Conservation (phyloP, 805 yeast species). For the Zygoascus flipseniorum region DNA sequence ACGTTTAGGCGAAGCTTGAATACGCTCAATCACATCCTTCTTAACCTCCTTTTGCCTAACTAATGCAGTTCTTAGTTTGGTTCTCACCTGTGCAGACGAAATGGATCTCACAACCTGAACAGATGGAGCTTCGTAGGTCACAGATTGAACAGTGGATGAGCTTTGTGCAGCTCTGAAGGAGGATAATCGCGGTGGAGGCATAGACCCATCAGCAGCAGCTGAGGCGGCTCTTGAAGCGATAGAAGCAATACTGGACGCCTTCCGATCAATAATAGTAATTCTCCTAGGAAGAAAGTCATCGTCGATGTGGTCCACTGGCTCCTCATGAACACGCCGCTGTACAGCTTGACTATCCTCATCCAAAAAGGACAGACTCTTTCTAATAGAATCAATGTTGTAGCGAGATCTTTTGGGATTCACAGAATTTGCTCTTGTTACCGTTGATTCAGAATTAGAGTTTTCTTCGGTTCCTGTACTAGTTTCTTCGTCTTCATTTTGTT, state of each 20-base stretch:
- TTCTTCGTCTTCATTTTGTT: neutral
- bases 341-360: slow-evolving; percentile 16
- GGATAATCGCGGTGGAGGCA: neutral
- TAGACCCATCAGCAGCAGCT: neutral
- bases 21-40: neutral
- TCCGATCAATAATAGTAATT: neutral
- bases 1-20: neutral
- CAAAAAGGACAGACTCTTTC: slow-evolving; percentile 16
- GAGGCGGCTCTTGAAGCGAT: neutral
- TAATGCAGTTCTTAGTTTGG: neutral
- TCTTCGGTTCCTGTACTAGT: neutral
- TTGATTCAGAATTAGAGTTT: neutral
- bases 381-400: slow-evolving; percentile 5
- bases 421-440: neutral
- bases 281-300: neutral
- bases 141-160: neutral
- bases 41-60: neutral
- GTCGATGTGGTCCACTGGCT: neutral
- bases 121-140: neutral
- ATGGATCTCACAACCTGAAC: neutral
- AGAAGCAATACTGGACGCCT: neutral
- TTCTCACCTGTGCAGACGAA: neutral
- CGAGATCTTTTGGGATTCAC: neutral
- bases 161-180: neutral
- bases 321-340: neutral